phyloP scores from a whole-genome alignment of 129 eudicot genomes.

The Mikania micrantha region DNA sequence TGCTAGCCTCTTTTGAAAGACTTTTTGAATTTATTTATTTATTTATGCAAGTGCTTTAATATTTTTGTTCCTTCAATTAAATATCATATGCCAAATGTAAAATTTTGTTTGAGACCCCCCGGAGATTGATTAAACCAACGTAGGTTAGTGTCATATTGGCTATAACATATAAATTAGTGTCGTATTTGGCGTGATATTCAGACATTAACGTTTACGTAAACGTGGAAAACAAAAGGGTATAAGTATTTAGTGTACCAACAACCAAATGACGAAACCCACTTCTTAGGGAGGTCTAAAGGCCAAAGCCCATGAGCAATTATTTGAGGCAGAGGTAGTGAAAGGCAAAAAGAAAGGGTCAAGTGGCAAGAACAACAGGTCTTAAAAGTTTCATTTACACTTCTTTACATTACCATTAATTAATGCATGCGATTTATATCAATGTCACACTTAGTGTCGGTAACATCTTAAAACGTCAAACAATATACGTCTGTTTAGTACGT shows the following conservation, averaged over 20 bases:
- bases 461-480: conserved; percentile 6
- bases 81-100: no score
- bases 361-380: conserved; percentile 21
- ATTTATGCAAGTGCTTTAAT: no score
- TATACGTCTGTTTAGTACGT: conserved; percentile 15
- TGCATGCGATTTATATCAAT: neutral
- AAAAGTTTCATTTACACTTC: conserved; percentile 34
- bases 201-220: conserved; percentile 11
- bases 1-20: no score
- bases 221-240: conserved; percentile 16
- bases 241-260: conserved; percentile 11
- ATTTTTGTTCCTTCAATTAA: no score
- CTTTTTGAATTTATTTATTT: no score
- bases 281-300: conserved; percentile 23
- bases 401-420: conserved; percentile 11
- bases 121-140: no score
- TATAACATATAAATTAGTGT: no score
- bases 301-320: conserved; percentile 36
- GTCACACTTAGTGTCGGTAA: neutral
- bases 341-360: conserved; percentile 35
- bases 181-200: conserved; percentile 1
- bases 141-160: no score
- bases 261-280: conserved; percentile 34
- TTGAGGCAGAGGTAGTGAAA: conserved; percentile 37
- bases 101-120: no score